These are phyloP conservation scores for Hypoxylon sp. DNA, from an alignment of 2,329 filamentous ascomycete genomes.

Conservation along the genomic window DNA sequence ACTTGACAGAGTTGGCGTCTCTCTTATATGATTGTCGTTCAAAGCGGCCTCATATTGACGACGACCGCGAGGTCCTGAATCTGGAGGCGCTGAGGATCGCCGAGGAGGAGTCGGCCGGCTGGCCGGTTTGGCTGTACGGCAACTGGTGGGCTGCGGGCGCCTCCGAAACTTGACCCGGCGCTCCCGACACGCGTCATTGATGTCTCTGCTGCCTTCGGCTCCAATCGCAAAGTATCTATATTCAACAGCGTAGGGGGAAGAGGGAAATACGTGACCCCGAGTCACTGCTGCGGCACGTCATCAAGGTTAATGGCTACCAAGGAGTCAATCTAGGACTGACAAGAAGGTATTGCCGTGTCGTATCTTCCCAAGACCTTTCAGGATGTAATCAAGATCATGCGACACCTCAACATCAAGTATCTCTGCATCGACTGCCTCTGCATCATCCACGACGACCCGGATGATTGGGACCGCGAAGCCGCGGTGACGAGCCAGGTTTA, in stretches of 20 bases:
- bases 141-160: constrained; percentile 24
- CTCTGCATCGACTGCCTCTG: constrained; percentile 33
- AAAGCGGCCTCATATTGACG: constrained; percentile 22
- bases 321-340: constrained; percentile 17
- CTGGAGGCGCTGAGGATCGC: constrained; percentile 3
- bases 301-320: constrained; percentile 26
- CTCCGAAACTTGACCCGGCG: constrained; percentile 8
- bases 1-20: too few species aligned
- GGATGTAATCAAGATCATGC: constrained; percentile 26
- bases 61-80: constrained; percentile 9
- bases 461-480: constrained; percentile 28
- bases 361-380: constrained; percentile 31
- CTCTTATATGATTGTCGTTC: too few species aligned
- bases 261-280: constrained; percentile 24
- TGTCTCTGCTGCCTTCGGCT: constrained; percentile 18
- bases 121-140: constrained; percentile 24
- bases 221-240: constrained; percentile 12
- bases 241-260: constrained; percentile 7
- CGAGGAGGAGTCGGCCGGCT: constrained; percentile 17
- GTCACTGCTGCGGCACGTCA: constrained; percentile 29
- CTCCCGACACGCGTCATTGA: constrained; percentile 31
- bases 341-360: constrained; percentile 23
- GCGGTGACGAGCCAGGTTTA: constrained; percentile 25
- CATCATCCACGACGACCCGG: constrained; percentile 27
- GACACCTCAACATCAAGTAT: constrained; percentile 20